A percentile compares a stretch with the other conserved stretches of the same genome.
Evolutionary conservation across 805 yeast species (phyloP).

Genomic region (Saccharomycopsis capsularis): DNA sequence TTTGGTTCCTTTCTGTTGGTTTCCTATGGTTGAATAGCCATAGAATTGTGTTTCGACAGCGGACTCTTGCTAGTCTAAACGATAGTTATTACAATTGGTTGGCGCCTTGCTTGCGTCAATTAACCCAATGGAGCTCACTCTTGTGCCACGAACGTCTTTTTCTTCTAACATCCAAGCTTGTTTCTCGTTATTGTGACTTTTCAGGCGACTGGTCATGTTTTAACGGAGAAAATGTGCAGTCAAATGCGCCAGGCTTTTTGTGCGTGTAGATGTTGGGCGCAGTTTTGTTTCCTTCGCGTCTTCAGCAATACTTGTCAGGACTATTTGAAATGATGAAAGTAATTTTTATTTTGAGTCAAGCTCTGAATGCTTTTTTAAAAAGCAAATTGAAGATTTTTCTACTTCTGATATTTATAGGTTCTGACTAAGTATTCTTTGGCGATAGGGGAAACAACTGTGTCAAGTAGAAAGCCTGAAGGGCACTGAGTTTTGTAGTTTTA

Average conservation of each 20-base stretch:
- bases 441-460: too few species aligned
- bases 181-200: neutral
- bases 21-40: neutral
- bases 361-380: constrained; percentile 19
- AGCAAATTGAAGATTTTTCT: constrained; percentile 17
- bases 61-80: constrained; percentile 18
- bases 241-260: constrained; percentile 17
- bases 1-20: neutral
- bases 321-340: constrained; percentile 21
- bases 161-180: constrained; percentile 9
- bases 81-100: constrained; percentile 21
- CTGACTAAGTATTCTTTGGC: too few species aligned
- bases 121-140: constrained; percentile 24
- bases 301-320: neutral
- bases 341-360: constrained; percentile 23
- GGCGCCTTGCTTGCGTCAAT: neutral
- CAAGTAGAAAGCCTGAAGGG: too few species aligned
- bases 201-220: neutral
- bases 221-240: constrained; percentile 6
- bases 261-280: too few species aligned
- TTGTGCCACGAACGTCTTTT: constrained; percentile 17
- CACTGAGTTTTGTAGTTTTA: too few species aligned
- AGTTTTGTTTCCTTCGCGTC: too few species aligned
- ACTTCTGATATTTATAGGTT: constrained; percentile 12
- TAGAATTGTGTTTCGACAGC: constrained; percentile 18